Percentiles rank a stretch among this genome's conserved stretches.
Conservation (phyloP, 2,329 filamentous ascomycete species). For the Hymenoscyphus scutula region DNA sequence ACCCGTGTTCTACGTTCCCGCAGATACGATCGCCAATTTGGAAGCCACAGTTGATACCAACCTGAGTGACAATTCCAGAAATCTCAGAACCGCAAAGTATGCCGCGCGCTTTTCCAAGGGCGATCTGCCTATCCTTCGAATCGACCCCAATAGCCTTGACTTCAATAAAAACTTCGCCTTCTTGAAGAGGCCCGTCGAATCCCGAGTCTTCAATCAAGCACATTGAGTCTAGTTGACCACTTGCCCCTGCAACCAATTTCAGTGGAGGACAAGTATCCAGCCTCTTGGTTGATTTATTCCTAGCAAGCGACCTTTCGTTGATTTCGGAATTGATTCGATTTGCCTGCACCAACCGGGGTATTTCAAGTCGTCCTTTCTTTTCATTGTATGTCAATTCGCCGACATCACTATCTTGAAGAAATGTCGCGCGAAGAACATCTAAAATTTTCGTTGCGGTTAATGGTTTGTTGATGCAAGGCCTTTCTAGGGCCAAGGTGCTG, state of each 20-base stretch:
- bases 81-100: constrained; percentile 11
- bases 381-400: neutral
- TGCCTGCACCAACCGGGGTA: neutral
- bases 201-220: constrained; percentile 15
- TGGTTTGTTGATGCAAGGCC: neutral
- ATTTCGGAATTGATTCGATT: neutral
- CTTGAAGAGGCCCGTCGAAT: neutral
- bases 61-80: neutral
- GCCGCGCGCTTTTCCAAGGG: constrained; percentile 24
- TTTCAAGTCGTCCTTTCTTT: constrained; percentile 1
- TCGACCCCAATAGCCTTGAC: constrained; percentile 18
- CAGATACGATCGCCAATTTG: constrained; percentile 12
- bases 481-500: neutral
- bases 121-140: constrained; percentile 19
- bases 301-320: neutral
- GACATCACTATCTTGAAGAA: neutral
- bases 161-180: constrained; percentile 18
- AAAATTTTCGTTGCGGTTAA: neutral
- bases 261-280: neutral
- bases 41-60: neutral
- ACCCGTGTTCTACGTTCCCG: constrained; percentile 24
- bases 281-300: neutral
- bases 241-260: neutral
- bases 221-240: constrained; percentile 22
- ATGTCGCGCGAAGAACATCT: neutral